These are phyloP conservation scores for Ogataea neopini DNA, from an alignment of 805 yeast genomes.

Conservation along the genomic window DNA sequence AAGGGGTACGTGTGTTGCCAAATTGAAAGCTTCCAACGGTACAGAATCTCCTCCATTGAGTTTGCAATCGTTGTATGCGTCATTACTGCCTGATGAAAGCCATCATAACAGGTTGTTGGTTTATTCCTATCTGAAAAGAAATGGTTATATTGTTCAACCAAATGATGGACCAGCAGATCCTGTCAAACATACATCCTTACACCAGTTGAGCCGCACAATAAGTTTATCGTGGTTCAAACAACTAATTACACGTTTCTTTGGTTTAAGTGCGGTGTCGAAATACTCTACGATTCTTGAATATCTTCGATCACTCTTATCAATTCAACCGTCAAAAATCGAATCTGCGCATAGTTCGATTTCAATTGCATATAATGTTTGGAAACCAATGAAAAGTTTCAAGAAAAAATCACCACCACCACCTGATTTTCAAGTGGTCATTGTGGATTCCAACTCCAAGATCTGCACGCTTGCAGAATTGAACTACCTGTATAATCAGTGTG, in stretches of 20 bases:
- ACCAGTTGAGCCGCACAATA: not conserved
- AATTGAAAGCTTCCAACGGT: constrained; percentile 23
- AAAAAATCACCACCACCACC: constrained; percentile 71
- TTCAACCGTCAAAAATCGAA: constrained; percentile 8
- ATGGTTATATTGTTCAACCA: constrained; percentile 68
- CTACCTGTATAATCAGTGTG: constrained; percentile 31
- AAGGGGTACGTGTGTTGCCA: constrained; percentile 59
- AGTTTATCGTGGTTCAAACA: not conserved
- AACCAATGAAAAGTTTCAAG: constrained; percentile 70
- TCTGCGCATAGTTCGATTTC: constrained; percentile 18
- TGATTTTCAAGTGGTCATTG: constrained; percentile 69
- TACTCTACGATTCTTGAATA: constrained; percentile 19
- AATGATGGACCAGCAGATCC: not conserved
- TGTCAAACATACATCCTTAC: not conserved
- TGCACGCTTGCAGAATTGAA: constrained; percentile 49
- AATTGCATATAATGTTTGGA: constrained; percentile 75
- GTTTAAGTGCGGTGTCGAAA: not conserved
- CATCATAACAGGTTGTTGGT: constrained; percentile 60
- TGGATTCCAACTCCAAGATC: constrained; percentile 47
- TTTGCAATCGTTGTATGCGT: constrained; percentile 63
- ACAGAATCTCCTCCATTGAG: constrained; percentile 45
- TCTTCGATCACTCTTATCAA: constrained; percentile 10
- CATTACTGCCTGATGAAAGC: constrained; percentile 40
- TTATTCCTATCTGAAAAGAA: constrained; percentile 71
- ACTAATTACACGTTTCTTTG: not conserved